A percentile compares a stretch with the other conserved stretches of the same genome.
Evolutionary conservation across 805 yeast species (phyloP).

Genomic region (Yamadazyma akitaensis): DNA sequence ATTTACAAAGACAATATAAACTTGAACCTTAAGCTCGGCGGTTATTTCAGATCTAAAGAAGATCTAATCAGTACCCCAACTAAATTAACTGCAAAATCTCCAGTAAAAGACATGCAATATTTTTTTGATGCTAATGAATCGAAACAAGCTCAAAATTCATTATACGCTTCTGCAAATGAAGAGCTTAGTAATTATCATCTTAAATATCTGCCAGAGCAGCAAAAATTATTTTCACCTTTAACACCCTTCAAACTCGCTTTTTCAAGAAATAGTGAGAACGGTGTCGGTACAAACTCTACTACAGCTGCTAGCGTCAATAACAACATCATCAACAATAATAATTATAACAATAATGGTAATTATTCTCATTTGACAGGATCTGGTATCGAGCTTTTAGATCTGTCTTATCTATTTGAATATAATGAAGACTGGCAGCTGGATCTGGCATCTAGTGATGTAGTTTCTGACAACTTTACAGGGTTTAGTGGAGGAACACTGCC

Average conservation of each 20-base stretch:
- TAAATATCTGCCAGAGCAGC: not conserved
- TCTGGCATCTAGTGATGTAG: not conserved
- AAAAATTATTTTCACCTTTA: conserved; percentile 6
- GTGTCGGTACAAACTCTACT: too few species aligned
- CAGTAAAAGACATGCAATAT: not conserved
- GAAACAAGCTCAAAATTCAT: not conserved
- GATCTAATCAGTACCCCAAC: too few species aligned
- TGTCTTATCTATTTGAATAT: not conserved
- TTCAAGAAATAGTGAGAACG: too few species aligned
- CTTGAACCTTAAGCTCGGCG: conserved; percentile 12
- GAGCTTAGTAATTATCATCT: conserved; percentile 2
- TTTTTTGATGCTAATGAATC: conserved; percentile 1
- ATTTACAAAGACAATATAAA: conserved; percentile 12
- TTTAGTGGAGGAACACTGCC: too few species aligned
- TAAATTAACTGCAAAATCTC: too few species aligned
- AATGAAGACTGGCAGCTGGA: not conserved
- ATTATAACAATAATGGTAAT: too few species aligned
- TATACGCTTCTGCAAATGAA: conserved; percentile 1
- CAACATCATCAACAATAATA: too few species aligned
- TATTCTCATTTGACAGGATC: too few species aligned
- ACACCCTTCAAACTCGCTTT: conserved; percentile 2
- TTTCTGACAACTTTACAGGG: too few species aligned
- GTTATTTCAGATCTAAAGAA: conserved; percentile 6
- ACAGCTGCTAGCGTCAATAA: too few species aligned
- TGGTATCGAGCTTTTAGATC: not conserved